Percentiles rank a stretch among this genome's conserved stretches.
These are phyloP conservation scores for Geotrichum macrosporum DNA, from an alignment of 1,139 yeast genomes.

Conservation along the genomic window DNA sequence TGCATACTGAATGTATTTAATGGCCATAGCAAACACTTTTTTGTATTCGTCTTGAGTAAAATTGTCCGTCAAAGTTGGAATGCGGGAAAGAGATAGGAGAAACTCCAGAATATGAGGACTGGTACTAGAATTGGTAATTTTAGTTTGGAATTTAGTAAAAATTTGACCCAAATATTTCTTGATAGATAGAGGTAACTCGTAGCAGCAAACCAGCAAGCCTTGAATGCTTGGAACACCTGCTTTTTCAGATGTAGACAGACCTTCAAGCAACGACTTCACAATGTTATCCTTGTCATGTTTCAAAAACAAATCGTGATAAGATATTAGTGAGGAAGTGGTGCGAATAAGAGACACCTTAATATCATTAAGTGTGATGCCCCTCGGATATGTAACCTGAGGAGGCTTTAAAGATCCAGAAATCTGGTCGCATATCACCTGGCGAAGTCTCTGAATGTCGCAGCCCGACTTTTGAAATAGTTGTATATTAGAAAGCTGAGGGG, in stretches of 20 bases:
- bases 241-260: conserved; percentile 70
- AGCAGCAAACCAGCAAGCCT: conserved; percentile 70
- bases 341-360: conserved; percentile 64
- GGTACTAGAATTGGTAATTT: conserved; percentile 65
- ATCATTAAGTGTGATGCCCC: conserved; percentile 48
- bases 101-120: conserved; percentile 76
- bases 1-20: conserved; percentile 45
- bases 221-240: conserved; percentile 77
- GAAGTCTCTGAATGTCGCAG: conserved; percentile 46
- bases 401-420: conserved; percentile 36
- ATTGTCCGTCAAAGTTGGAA: conserved; percentile 64
- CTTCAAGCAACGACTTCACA: conserved; percentile 57
- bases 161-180: conserved; percentile 64
- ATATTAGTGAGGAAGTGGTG: conserved; percentile 61
- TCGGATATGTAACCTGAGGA: conserved; percentile 45
- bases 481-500: conserved; percentile 65
- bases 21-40: conserved; percentile 77
- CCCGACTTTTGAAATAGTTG: conserved; percentile 49
- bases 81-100: conserved; percentile 57
- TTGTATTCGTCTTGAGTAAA: conserved; percentile 73
- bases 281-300: conserved; percentile 68
- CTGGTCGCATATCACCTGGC: conserved; percentile 57
- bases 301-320: conserved; percentile 55
- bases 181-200: conserved; percentile 69
- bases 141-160: conserved; percentile 64